Evolutionary conservation across 805 yeast species (phyloP).

Genomic region (Kazachstania bromeliacearum): DNA sequence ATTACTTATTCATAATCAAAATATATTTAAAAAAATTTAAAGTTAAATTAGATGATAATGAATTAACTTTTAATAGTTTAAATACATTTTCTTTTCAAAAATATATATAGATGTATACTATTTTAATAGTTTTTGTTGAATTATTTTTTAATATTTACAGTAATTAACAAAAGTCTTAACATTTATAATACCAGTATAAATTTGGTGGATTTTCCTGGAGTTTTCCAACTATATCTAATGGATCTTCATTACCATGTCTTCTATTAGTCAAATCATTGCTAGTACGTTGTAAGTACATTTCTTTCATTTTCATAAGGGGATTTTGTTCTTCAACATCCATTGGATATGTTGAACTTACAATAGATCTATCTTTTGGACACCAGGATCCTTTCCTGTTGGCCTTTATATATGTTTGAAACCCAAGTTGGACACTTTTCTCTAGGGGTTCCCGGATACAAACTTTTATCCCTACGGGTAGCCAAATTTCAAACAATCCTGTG

Average conservation of each 20-base stretch:
- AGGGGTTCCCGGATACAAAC: slow-evolving; percentile 48
- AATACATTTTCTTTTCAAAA: not conserved
- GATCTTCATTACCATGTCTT: slow-evolving; percentile 13
- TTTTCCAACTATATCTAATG: slow-evolving; percentile 10
- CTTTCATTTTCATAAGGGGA: slow-evolving; percentile 17
- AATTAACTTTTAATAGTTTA: not conserved
- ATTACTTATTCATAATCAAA: not conserved
- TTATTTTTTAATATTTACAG: not conserved
- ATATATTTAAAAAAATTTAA: not conserved
- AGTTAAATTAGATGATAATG: too few relatives aligned
- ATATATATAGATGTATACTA: not conserved
- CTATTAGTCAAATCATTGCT: slow-evolving; percentile 15
- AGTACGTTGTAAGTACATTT: slow-evolving; percentile 22
- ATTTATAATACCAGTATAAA: slow-evolving; percentile 26
- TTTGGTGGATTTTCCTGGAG: slow-evolving; percentile 16
- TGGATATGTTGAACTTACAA: slow-evolving; percentile 23
- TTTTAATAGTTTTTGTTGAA: not conserved
- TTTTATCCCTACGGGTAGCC: slow-evolving; percentile 47
- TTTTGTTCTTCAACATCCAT: slow-evolving; percentile 18
- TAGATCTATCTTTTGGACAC: slow-evolving; percentile 21
- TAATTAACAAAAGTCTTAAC: slow-evolving; percentile 9
- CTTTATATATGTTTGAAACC: slow-evolving; percentile 30
- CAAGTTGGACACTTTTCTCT: slow-evolving; percentile 15
- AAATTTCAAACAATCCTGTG: slow-evolving; percentile 36
- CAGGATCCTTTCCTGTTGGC: slow-evolving; percentile 22